Base-by-base conservation (phyloP, 257 asterid species). In the Mitragyna speciosa region DNA sequence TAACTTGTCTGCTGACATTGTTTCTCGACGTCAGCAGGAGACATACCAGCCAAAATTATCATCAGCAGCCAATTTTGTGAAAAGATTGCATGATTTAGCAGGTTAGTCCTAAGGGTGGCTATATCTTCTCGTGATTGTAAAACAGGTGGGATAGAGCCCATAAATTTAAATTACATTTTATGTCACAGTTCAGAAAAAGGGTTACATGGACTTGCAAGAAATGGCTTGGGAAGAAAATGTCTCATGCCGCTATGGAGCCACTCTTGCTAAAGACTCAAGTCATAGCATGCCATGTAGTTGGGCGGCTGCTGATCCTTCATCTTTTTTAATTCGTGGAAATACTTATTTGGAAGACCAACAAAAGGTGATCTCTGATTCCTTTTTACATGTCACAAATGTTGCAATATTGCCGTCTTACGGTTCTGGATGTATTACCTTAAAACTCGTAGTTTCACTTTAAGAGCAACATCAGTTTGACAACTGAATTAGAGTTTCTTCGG, bases 291-390 rank as follows among this genome's bases (percentile, higher is more conserved):
- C 92, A 0, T 90, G 92, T 78, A 91, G 91, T 83, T 94, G 95
- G 90, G 89, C 94, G 12, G 80, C 84, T 68, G 89, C 89, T 12
- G 97, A 92, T 87, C 94, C 97, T 78, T 85, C 94, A 20, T 87
- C 96, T 1, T 94, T 90, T 78, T 87, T 90, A 76, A 80, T 94
- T 78, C 97, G 97, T 19, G 96, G 96, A n/a, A 84, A 87, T 64
- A 93, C 86, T 72, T 93, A 92, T 83, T 84, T 93, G 43, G 67
- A 87, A 79, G 96, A 93, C 84, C 88, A 80, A 56, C 83, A 85
- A 84, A 93, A 94, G 96, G 98, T 94, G 14, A 43, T 12, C 49
- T 22, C 30, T 2, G 14, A 17, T 30, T 59, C 15, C 5, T 30
- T 41, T 15, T 5, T 19, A 43, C 20, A 7, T 36, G n/a, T 63